Evolutionary conservation across 2,329 filamentous ascomycete genomes (phyloP), one percentile per base, ranked within the genome.

Genomic region (Dactylellina leptospora): DNA sequence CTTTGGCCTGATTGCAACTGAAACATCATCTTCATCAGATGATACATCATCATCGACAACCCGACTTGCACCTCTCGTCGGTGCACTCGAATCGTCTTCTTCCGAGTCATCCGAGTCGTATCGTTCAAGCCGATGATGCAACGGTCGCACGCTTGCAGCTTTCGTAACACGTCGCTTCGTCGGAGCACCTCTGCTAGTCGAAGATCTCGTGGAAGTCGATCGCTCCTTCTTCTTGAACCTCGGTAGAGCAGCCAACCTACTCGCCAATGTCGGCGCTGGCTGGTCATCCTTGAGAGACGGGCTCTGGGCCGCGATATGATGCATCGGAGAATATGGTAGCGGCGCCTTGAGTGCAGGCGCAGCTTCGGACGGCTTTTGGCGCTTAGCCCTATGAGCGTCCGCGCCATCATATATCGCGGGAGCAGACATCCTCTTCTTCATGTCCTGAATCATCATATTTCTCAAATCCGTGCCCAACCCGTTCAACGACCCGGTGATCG

Each of bases 391-490:
- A 60, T 85, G 85, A 2, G 95, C 93, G 75, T 96, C 89, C 66
- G 99, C 85, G 77, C 89, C 92, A 42, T 92, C 86, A 75, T 91
- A 90, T 36, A 99, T 83, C 44, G 88, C 85, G 1, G 92, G 92
- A 4, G 89, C 90, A 6, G 91, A 93, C 50, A 97, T 88, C 76
- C 93, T 90, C 45, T 89, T 90, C 76, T 93, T 92, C 77, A 97
- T 90, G 78, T 97, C 92, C 75, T 90, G 87, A 74, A 97, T 87
- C 33, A 99, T 82, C 79, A 96, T 95, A 78, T 96, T 90, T 69
- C 87, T 88, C 78, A 99, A 83, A 79, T 97, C 93, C 58, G 87
- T 86, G 55, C 89, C 86, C 58, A 97, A 85, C 45, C 90, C 85
- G 73, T 93, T 88, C 38, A 92, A 83, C 30, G 95, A 93, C 78